phyloP scores from a whole-genome alignment of 2,329 filamentous ascomycete genomes.

The Colletotrichum australisinense region DNA sequence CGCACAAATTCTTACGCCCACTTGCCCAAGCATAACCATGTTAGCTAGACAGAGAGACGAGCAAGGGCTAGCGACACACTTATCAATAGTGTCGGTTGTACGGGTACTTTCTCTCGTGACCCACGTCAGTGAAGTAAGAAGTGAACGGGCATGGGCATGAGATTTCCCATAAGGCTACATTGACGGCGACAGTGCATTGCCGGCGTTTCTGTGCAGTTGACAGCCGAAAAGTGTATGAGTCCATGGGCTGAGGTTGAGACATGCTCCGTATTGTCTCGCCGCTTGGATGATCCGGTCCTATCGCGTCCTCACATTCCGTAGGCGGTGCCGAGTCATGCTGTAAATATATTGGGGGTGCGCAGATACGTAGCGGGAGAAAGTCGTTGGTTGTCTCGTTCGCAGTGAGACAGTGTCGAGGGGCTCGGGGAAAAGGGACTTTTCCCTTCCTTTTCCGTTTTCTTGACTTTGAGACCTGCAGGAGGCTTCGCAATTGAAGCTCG shows the following conservation, averaged over 20 bases:
- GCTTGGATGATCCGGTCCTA: neutral
- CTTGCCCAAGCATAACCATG: neutral
- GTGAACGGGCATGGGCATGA: neutral
- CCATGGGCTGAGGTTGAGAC: neutral
- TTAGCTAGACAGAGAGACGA: neutral
- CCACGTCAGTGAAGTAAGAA: neutral
- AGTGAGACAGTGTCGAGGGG: neutral
- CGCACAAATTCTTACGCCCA: neutral
- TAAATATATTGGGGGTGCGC: neutral
- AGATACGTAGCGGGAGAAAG: neutral
- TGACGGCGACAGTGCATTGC: neutral
- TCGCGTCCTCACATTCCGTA: neutral
- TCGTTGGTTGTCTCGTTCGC: neutral
- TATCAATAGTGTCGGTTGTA: neutral
- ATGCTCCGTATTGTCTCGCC: neutral
- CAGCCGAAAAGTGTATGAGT: neutral
- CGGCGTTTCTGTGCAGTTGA: neutral
- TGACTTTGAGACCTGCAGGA: conserved; percentile 5
- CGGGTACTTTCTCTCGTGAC: neutral
- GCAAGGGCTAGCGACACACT: neutral
- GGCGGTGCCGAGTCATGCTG: neutral
- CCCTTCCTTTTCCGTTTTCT: neutral
- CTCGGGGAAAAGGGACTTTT: neutral
- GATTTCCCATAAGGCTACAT: neutral
- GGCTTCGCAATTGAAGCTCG: neutral